A percentile compares a stretch with the other conserved stretches of the same genome.
phyloP scores from a whole-genome alignment of 306 rosid species.

The Calophaca sinica region DNA sequence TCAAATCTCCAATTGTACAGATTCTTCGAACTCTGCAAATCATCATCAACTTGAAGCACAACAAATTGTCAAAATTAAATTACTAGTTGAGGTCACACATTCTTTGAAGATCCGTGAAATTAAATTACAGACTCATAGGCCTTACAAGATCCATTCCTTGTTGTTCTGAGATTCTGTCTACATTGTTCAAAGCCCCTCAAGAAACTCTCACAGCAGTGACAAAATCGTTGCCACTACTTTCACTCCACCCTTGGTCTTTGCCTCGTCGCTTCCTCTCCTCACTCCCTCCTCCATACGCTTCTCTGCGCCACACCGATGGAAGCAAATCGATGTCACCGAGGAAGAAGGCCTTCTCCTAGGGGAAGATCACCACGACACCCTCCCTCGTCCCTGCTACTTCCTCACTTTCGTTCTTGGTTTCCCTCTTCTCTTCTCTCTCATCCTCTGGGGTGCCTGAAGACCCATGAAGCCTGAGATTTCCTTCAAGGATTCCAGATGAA shows the following conservation, averaged over 20 bases:
- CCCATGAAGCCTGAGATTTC: slow-evolving; percentile 78
- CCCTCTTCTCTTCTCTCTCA: slow-evolving; percentile 67
- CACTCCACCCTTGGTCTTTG: slow-evolving; percentile 65
- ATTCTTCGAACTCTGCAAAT: too few relatives aligned
- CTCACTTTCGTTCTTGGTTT: slow-evolving; percentile 75
- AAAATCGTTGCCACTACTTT: slow-evolving; percentile 83
- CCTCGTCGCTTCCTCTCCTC: slow-evolving; percentile 76
- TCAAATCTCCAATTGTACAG: too few relatives aligned
- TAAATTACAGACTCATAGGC: too few relatives aligned
- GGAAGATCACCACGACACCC: slow-evolving; percentile 54
- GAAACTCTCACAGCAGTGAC: slow-evolving; percentile 95
- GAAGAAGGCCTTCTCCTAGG: slow-evolving; percentile 80
- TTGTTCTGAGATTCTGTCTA: too few relatives aligned
- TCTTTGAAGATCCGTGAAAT: too few relatives aligned
- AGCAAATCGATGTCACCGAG: slow-evolving; percentile 74
- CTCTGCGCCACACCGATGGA: slow-evolving; percentile 60
- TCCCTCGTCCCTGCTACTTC: slow-evolving; percentile 76
- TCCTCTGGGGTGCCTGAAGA: slow-evolving; percentile 85
- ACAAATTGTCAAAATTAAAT: too few relatives aligned
- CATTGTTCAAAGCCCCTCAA: slow-evolving; percentile 79
- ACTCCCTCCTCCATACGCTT: slow-evolving; percentile 67
- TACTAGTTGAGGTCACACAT: too few relatives aligned
- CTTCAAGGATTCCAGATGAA: too few relatives aligned
- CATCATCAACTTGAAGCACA: too few relatives aligned
- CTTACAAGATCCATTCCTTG: too few relatives aligned